Conservation (phyloP, 2,329 filamentous ascomycete genomes). For the Bipolaris cookei region DNA sequence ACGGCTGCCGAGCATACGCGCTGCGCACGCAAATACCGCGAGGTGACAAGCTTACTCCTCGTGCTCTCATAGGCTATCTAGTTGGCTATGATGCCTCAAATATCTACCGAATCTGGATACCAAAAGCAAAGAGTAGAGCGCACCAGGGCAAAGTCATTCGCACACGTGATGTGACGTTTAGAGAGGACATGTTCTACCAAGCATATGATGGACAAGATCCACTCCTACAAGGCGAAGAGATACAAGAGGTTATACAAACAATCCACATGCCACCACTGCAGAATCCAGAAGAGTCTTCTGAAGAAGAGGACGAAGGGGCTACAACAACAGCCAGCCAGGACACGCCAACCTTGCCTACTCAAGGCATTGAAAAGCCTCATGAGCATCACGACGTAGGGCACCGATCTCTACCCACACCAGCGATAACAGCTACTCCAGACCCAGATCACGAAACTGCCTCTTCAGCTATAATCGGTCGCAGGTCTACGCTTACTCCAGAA, state of each 20-base stretch:
- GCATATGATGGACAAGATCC: neutral
- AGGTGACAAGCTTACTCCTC: conserved; percentile 14
- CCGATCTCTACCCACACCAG: conserved; percentile 5
- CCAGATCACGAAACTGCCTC: conserved; percentile 9
- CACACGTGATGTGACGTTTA: neutral
- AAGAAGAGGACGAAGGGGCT: neutral
- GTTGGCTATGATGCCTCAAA: conserved; percentile 26
- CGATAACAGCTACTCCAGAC: conserved; percentile 6
- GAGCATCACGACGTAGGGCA: neutral
- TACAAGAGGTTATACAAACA: neutral
- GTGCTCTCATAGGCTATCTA: conserved; percentile 23
- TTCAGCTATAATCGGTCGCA: conserved; percentile 4
- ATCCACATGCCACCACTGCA: neutral
- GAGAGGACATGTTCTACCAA: conserved; percentile 2
- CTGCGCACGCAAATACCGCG: conserved; percentile 14
- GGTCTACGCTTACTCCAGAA: conserved; percentile 7
- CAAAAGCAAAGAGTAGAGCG: neutral
- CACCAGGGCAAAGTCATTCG: neutral
- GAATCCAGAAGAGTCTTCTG: neutral
- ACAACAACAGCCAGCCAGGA: neutral
- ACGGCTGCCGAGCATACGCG: conserved; percentile 19
- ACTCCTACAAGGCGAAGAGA: conserved; percentile 1
- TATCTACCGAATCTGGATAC: conserved; percentile 21
- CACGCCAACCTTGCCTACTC: neutral
- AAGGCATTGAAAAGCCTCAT: neutral